Percentiles rank a stretch among this genome's conserved stretches.
Evolutionary conservation across 345 rosid genomes (phyloP).

Genomic region (Mangifera indica): DNA sequence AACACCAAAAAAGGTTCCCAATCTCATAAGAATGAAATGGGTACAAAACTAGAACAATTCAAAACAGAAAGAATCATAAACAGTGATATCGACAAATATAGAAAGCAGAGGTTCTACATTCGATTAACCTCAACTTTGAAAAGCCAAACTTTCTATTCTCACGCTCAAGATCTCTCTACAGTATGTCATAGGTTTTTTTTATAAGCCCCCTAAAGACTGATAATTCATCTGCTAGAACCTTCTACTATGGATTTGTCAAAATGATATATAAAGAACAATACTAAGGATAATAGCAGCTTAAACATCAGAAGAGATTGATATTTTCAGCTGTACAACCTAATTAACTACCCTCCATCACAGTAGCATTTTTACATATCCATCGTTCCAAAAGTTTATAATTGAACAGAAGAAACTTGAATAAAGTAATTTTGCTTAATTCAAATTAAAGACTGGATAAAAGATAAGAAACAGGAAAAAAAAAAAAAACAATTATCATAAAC

Average conservation of each 20-base stretch:
- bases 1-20: background rate
- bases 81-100: background rate
- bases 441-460: background rate
- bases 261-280: background rate
- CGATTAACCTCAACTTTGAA: background rate
- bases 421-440: background rate
- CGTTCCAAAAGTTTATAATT: background rate
- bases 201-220: background rate
- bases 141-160: background rate
- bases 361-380: background rate
- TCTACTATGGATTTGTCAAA: background rate
- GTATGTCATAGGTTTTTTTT: background rate
- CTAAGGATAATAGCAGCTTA: background rate
- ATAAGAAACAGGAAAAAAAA: background rate
- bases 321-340: constrained; percentile 6
- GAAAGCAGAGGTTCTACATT: background rate
- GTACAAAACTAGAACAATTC: background rate
- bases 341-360: background rate
- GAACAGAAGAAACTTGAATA: background rate
- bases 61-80: too few species aligned
- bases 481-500: too few species aligned
- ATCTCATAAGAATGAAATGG: constrained; percentile 6
- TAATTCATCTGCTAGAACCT: background rate
- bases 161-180: too few species aligned
- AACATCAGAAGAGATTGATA: background rate